Evolutionary conservation across 2,329 filamentous ascomycete genomes (phyloP), one percentile per base, ranked within the genome.

Genomic region (Phialophora macrospora): DNA sequence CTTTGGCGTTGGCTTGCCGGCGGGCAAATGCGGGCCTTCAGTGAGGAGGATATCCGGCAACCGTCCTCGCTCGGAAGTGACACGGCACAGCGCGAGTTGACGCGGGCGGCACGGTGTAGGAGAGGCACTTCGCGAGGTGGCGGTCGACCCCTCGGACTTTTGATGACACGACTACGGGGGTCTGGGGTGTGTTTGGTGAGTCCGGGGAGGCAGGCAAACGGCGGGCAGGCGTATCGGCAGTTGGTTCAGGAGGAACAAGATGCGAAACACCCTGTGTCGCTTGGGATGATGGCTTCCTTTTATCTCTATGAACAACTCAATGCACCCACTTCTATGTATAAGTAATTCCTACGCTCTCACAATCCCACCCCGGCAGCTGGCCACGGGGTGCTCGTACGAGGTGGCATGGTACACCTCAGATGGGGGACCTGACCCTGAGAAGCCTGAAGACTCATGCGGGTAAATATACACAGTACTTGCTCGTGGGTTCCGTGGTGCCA

Each of bases 141-240:
- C 48, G 48, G 48, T 4, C 48, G 22, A 26, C 48, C 20, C 20
- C 48, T 51, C 48, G 48, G 48, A 28, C 48, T 51, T 51, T 51
- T 5, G 20, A 28, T 4, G 12, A 14, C 22, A 26, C 12, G 4
- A 12, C 8, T n/a, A n/a, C n/a, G n/a, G 9, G 48, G 26, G 48
- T 51, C 46, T 49, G 9, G 46, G n/a, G 20, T 22, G 48, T 22
- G 48, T 34, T 11, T 55, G 26, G 48, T 28, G 26, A 24, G 11
- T 52, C 48, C 48, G 48, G 48, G 48, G 26, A 24, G 11, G 26
- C 48, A 52, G 48, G 26, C 14, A 52, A 26, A 52, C 22, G 12
- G 48, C 52, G 28, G 52, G 7, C 9, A 32, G 12, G 52, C n/a
- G 28, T 28, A 28, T 55, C 52, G 52, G 52, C 52, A 55, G 28